Evolutionary conservation across 768 basidiomycete species (phyloP).

Genomic region (Boletus rubropictus): DNA sequence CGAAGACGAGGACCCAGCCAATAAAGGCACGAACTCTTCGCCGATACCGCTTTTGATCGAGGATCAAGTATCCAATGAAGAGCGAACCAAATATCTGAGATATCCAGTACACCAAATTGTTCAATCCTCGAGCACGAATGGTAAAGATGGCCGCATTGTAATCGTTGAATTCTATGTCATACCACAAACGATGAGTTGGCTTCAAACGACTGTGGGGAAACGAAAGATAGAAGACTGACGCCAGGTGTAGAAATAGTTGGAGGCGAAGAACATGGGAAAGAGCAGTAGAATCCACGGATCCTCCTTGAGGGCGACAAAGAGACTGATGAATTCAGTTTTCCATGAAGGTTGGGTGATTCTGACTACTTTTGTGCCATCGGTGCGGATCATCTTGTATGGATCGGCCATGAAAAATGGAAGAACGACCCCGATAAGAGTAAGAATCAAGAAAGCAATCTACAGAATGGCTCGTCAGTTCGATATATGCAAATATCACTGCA

Average conservation of each 20-base stretch:
- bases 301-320: slow-evolving; percentile 59
- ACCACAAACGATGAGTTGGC: background rate
- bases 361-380: slow-evolving; percentile 64
- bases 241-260: slow-evolving; percentile 85
- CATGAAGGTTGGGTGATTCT: slow-evolving; percentile 63
- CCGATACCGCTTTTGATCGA: slow-evolving; percentile 51
- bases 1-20: slow-evolving; percentile 61
- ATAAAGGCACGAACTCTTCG: slow-evolving; percentile 66
- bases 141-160: slow-evolving; percentile 75
- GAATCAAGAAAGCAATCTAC: slow-evolving; percentile 73
- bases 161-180: slow-evolving; percentile 65
- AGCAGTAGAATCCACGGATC: slow-evolving; percentile 72
- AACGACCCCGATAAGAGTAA: slow-evolving; percentile 61
- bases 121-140: slow-evolving; percentile 73
- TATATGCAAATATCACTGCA: slow-evolving; percentile 27
- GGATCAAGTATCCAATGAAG: slow-evolving; percentile 56
- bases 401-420: slow-evolving; percentile 66
- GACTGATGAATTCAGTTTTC: slow-evolving; percentile 64
- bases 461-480: background rate
- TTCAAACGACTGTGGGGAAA: background rate
- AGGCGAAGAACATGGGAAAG: slow-evolving; percentile 82
- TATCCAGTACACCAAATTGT: slow-evolving; percentile 76
- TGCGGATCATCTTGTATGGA: slow-evolving; percentile 67
- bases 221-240: slow-evolving; percentile 38
- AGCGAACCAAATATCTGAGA: slow-evolving; percentile 74